A percentile compares a stretch with the other conserved stretches of the same genome.
phyloP scores from a whole-genome alignment of 805 yeast species.

The Starmerella apis region DNA sequence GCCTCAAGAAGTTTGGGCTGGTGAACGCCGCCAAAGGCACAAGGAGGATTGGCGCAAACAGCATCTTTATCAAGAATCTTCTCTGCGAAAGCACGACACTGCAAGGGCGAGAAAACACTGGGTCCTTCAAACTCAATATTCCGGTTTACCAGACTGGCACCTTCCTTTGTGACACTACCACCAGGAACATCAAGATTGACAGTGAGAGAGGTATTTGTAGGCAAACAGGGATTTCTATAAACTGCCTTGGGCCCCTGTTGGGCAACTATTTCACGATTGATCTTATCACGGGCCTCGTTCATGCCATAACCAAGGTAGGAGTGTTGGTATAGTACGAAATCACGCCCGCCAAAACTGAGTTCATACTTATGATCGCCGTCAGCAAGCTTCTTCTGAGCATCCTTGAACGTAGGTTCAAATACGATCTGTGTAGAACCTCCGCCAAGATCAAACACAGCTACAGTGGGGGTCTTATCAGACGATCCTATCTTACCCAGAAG shows the following conservation, averaged over 20 bases:
- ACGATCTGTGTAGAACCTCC: conserved; percentile 99
- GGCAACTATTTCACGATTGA: conserved; percentile 55
- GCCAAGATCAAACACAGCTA: conserved; percentile 95
- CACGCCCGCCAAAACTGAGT: conserved; percentile 68
- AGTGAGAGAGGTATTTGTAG: conserved; percentile 56
- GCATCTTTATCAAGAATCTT: conserved; percentile 70
- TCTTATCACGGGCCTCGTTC: conserved; percentile 82
- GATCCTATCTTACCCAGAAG: conserved; percentile 86
- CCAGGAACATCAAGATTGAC: conserved; percentile 50
- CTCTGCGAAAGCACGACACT: conserved; percentile 81
- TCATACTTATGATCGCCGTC: conserved; percentile 84
- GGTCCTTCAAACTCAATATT: conserved; percentile 58
- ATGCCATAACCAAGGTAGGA: conserved; percentile 94
- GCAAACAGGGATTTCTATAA: conserved; percentile 65
- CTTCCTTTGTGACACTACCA: conserved; percentile 26
- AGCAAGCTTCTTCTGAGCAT: conserved; percentile 39
- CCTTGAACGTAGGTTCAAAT: conserved; percentile 73
- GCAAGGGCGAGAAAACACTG: conserved; percentile 54
- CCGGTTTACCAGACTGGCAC: conserved; percentile 16
- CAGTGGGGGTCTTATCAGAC: conserved; percentile 68
- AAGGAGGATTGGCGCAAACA: conserved; percentile 64
- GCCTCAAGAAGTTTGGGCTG: conserved; percentile 83
- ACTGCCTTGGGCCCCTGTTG: conserved; percentile 35
- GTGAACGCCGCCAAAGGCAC: conserved; percentile 94
- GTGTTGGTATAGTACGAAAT: conserved; percentile 77